Base-by-base conservation (phyloP, 257 asterid genomes). In the Vinca minor region DNA sequence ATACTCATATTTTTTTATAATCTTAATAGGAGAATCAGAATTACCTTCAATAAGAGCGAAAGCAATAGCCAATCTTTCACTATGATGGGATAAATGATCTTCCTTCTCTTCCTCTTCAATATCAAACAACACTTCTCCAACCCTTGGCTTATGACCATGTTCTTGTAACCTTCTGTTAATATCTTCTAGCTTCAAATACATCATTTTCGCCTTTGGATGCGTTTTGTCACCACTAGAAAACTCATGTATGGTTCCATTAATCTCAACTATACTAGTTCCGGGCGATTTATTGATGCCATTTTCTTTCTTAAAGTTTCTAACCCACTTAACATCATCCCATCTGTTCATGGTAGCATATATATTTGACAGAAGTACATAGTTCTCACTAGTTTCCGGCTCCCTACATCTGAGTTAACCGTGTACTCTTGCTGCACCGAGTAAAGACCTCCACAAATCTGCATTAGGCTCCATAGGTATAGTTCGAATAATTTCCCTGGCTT, bases 31-130 rank as follows among this genome's bases (percentile, higher is more conserved):
- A 14, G 46, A 69, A 46, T 73, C 32, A 21, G 81, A 60, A 56
- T 65, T n/a, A 8, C 75, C 59, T n/a, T 71, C 82, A 26, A 79
- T 53, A 9, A 83, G 86, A 42, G 89, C 85, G 74, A 79, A 83
- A 1, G 89, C 89, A 49, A 79, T 76, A 26, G 95, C 93, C 23
- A 84, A 28, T 31, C 85, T 81, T 38, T 87, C 93, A 55, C 88
- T 87, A 47, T 87, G 89, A 71, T 81, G 81, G 4, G 71, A 70
- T 3, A 84, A 76, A 26, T 88, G 82, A 31, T 65, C 82, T 68
- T 76, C 88, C 76, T 83, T 84, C 69, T 87, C 89, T 71, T 84
- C 89, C 69, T 82, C 89, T 65, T 84, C 95, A 60, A 87, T 77
- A 56, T 85, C 93, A 23, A 87, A 83, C 84, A 85, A 18, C 63